Evolutionary conservation across 148 eudicot genomes (phyloP).

Genomic region (Bassia scoparia): DNA sequence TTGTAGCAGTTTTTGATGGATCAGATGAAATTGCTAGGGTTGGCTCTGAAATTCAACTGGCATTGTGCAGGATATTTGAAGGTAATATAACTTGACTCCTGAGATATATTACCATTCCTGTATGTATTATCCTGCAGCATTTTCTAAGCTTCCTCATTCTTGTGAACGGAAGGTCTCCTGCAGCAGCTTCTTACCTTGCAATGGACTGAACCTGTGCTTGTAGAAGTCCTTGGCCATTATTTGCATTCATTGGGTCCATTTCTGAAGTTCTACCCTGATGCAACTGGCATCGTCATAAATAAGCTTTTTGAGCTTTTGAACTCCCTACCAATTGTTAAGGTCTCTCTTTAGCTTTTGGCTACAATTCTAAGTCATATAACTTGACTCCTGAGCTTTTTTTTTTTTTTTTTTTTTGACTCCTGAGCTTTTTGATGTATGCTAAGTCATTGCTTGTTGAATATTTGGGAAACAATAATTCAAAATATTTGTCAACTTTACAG

Average conservation of each 20-base stretch:
- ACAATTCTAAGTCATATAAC: too few relatives aligned
- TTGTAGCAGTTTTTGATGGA: constrained; percentile 69
- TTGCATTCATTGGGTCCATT: constrained; percentile 87
- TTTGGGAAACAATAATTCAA: neutral
- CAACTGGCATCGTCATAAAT: constrained; percentile 73
- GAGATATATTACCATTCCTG: constrained; percentile 1
- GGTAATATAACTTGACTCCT: constrained; percentile 37
- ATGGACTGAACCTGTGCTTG: constrained; percentile 83
- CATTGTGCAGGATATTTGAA: constrained; percentile 71
- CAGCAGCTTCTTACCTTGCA: constrained; percentile 73
- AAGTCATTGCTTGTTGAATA: neutral
- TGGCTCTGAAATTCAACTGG: constrained; percentile 48
- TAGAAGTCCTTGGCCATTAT: constrained; percentile 86
- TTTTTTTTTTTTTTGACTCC: too few relatives aligned
- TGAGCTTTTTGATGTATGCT: too few relatives aligned
- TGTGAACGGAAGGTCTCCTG: constrained; percentile 65
- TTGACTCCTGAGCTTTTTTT: too few relatives aligned
- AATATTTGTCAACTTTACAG: constrained; percentile 38
- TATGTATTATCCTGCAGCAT: constrained; percentile 17
- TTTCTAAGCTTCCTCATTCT: constrained; percentile 31
- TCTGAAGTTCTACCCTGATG: constrained; percentile 73
- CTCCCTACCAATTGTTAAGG: constrained; percentile 79
- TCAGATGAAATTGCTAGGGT: constrained; percentile 48
- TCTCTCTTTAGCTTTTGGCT: constrained; percentile 18
- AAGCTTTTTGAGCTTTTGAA: constrained; percentile 89